Percentiles rank a stretch among this genome's conserved stretches.
Conservation (phyloP, 805 yeast species). For the Yarrowia sp. region DNA sequence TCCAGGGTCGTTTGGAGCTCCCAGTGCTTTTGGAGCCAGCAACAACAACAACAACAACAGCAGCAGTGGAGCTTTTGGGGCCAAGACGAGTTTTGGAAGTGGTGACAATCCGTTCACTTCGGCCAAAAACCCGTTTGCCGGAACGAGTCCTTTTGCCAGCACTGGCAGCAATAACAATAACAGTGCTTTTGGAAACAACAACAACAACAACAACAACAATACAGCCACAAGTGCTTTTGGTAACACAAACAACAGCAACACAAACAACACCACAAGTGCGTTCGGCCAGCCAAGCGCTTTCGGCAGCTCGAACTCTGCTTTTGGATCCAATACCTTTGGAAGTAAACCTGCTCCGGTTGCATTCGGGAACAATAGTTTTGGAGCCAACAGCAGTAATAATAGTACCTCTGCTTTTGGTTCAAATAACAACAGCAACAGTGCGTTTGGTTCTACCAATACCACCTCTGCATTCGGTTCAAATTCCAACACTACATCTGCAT, state of each 20-base stretch:
- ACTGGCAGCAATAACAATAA: not conserved
- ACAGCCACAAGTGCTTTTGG: not conserved
- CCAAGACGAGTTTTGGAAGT: conserved; percentile 28
- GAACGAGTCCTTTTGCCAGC: conserved; percentile 10
- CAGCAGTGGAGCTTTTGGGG: not conserved
- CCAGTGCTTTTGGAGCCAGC: not conserved
- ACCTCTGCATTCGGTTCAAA: not conserved
- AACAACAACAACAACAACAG: not conserved
- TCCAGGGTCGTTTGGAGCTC: not conserved
- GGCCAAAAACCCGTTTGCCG: not conserved
- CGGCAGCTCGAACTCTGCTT: not conserved
- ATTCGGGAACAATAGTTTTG: too few relatives aligned
- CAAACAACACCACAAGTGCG: not conserved
- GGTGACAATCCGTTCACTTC: conserved; percentile 16
- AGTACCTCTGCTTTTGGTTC: not conserved
- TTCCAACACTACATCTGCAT: conserved; percentile 15
- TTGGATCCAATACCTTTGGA: not conserved
- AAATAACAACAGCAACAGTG: not conserved
- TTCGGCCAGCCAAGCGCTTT: not conserved
- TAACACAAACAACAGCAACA: not conserved
- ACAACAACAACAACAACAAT: not conserved
- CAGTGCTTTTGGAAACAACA: not conserved
- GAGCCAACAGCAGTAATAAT: too few relatives aligned
- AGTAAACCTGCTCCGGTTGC: not conserved
- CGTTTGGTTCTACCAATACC: conserved; percentile 14